phyloP scores from a whole-genome alignment of 2,329 filamentous ascomycete species.

The Colletotrichum ledebouriae region DNA sequence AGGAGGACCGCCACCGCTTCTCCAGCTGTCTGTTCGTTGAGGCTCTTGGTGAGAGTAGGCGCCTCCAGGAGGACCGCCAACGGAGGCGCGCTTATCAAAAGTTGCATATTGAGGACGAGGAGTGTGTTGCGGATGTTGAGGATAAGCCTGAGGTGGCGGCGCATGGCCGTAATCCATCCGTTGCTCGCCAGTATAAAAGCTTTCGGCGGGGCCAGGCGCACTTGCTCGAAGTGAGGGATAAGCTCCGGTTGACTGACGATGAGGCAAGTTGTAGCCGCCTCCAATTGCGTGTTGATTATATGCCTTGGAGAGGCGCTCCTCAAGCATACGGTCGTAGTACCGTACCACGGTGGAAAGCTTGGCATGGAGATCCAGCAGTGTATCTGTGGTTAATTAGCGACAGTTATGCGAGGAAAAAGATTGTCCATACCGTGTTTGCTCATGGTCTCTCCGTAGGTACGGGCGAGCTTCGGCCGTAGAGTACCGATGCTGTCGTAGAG shows the following conservation, averaged over 20 bases:
- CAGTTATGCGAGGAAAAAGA: not conserved
- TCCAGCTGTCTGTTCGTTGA: slow-evolving; percentile 67
- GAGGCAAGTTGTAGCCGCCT: slow-evolving; percentile 71
- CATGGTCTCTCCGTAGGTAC: slow-evolving; percentile 99
- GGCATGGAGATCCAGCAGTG: slow-evolving; percentile 91
- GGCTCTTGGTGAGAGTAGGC: slow-evolving; percentile 61
- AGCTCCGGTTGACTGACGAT: slow-evolving; percentile 67
- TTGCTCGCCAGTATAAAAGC: slow-evolving; percentile 81
- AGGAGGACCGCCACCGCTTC: slow-evolving; percentile 47
- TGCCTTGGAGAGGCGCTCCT: slow-evolving; percentile 92
- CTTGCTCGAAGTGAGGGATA: slow-evolving; percentile 79
- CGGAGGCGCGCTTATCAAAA: slow-evolving; percentile 59
- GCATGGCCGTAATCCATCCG: slow-evolving; percentile 61
- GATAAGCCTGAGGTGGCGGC: slow-evolving; percentile 66
- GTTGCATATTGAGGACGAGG: slow-evolving; percentile 59
- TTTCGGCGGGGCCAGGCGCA: slow-evolving; percentile 74
- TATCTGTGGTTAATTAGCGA: slow-evolving; percentile 72
- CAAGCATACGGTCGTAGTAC: slow-evolving; percentile 98
- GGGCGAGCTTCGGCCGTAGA: slow-evolving; percentile 90
- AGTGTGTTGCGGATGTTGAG: slow-evolving; percentile 54
- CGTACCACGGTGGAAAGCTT: slow-evolving; percentile 96
- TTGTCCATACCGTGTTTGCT: slow-evolving; percentile 88
- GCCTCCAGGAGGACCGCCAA: slow-evolving; percentile 54
- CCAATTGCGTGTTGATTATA: slow-evolving; percentile 85
- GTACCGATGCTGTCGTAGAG: slow-evolving; percentile 97